These are phyloP conservation scores for Phytophthora citricola DNA, from an alignment of 352 stramenopile genomes.

Conservation along the genomic window DNA sequence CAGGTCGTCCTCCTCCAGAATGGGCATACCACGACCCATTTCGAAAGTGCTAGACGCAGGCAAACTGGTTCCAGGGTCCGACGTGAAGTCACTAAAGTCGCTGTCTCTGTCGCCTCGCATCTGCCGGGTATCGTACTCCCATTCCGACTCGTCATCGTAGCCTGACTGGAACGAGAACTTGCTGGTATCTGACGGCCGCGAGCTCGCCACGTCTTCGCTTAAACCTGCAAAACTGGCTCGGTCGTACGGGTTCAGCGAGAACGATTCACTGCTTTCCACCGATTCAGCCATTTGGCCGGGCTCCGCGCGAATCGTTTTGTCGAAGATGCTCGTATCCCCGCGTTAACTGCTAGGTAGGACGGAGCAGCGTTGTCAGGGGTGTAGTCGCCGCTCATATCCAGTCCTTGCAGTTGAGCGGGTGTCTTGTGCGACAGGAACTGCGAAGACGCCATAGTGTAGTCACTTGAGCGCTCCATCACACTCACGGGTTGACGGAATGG, in stretches of 20 bases:
- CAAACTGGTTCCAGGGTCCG: conserved; percentile 44
- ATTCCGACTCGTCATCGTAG: conserved; percentile 77
- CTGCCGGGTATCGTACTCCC: conserved; percentile 68
- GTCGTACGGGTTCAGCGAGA: conserved; percentile 77
- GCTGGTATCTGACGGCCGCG: conserved; percentile 59
- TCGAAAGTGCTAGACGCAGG: conserved; percentile 59
- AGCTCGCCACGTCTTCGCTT: conserved; percentile 53
- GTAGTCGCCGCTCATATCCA: conserved; percentile 46
- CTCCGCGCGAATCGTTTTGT: conserved; percentile 38
- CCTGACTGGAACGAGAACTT: conserved; percentile 84
- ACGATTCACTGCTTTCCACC: conserved; percentile 54
- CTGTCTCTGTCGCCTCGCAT: conserved; percentile 34
- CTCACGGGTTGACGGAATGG: conserved; percentile 69
- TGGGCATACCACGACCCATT: conserved; percentile 56
- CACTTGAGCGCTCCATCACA: conserved; percentile 46
- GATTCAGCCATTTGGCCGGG: conserved; percentile 21
- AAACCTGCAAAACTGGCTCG: conserved; percentile 77
- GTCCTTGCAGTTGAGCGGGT: conserved; percentile 39
- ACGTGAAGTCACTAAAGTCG: conserved; percentile 43
- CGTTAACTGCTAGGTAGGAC: conserved; percentile 46
- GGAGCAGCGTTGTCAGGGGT: conserved; percentile 41
- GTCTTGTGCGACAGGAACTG: conserved; percentile 77
- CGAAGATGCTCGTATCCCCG: conserved; percentile 36
- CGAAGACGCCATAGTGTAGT: conserved; percentile 69
- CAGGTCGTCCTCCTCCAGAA: conserved; percentile 68